Percentiles rank a stretch among this genome's conserved stretches.
Evolutionary conservation across 2,329 filamentous ascomycete genomes (phyloP).

Genomic region (Nemania sp.): DNA sequence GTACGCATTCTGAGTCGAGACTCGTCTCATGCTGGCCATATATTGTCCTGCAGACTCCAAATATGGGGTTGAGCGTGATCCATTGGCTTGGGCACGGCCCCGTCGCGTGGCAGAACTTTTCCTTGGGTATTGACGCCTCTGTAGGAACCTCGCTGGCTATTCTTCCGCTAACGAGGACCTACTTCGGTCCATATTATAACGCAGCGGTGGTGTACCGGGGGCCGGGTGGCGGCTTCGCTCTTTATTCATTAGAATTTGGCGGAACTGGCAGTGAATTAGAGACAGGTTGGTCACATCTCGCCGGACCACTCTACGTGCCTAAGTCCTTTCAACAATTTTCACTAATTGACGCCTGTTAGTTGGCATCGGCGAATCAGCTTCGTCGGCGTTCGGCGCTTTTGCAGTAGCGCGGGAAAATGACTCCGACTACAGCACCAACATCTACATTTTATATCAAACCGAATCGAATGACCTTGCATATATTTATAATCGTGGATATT

Average conservation of each 20-base stretch:
- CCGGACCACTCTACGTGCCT: not conserved
- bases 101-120: not conserved
- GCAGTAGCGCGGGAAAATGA: constrained; percentile 3
- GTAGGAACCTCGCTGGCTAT: constrained; percentile 1
- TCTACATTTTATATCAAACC: constrained; percentile 8
- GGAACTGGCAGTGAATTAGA: not conserved
- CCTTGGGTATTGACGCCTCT: not conserved
- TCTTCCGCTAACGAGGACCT: not conserved
- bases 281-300: not conserved
- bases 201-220: not conserved
- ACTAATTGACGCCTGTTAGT: not conserved
- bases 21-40: not conserved
- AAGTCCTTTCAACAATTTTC: not conserved
- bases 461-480: constrained; percentile 6
- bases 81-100: not conserved
- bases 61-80: not conserved
- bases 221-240: not conserved
- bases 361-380: not conserved
- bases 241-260: not conserved
- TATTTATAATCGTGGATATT: not conserved
- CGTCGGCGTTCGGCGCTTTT: constrained; percentile 5
- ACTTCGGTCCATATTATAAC: not conserved
- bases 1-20: not conserved
- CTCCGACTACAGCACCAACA: not conserved
- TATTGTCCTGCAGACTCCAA: not conserved